Conservation (phyloP, 2,329 filamentous ascomycete genomes). For the Aspergillus hortae region DNA sequence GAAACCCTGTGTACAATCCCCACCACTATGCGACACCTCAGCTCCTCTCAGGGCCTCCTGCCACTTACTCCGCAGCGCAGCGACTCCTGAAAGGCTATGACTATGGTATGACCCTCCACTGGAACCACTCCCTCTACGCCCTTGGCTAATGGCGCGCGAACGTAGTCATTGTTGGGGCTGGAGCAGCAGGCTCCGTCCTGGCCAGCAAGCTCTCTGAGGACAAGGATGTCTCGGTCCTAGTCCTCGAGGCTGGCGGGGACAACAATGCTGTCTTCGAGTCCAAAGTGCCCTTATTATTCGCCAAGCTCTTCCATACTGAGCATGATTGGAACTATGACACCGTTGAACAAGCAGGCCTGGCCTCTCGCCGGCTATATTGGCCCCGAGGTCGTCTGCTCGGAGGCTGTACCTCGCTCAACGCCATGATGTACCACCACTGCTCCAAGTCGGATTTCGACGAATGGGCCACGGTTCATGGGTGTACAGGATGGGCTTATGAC, state of each 20-base stretch:
- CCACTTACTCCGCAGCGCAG: slow-evolving; percentile 8
- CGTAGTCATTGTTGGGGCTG: slow-evolving; percentile 17
- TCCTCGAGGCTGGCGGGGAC: slow-evolving; percentile 18
- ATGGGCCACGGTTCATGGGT: slow-evolving; percentile 12
- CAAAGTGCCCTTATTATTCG: slow-evolving; percentile 14
- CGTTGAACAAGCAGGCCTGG: slow-evolving; percentile 12
- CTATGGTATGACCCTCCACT: slow-evolving; percentile 9
- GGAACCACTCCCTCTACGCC: neutral
- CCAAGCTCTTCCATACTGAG: slow-evolving; percentile 12
- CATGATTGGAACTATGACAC: slow-evolving; percentile 19
- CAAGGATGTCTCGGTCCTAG: slow-evolving; percentile 14
- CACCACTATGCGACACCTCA: slow-evolving; percentile 15
- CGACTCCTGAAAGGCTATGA: slow-evolving; percentile 13
- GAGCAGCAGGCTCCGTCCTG: slow-evolving; percentile 17
- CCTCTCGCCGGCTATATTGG: slow-evolving; percentile 15
- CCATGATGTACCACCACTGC: slow-evolving; percentile 20
- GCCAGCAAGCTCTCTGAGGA: slow-evolving; percentile 19
- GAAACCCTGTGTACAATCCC: slow-evolving; percentile 10
- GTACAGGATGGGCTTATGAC: slow-evolving; percentile 39
- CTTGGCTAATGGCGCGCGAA: no score
- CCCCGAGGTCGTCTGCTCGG: slow-evolving; percentile 17
- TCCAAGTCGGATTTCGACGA: slow-evolving; percentile 16
- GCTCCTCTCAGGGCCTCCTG: slow-evolving; percentile 7
- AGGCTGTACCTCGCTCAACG: slow-evolving; percentile 13
- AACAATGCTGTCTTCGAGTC: slow-evolving; percentile 10